Percentiles rank a stretch among this genome's conserved stretches.
Evolutionary conservation across 1,284 basidiomycete genomes (phyloP).

Genomic region (Sporisorium scitamineum): DNA sequence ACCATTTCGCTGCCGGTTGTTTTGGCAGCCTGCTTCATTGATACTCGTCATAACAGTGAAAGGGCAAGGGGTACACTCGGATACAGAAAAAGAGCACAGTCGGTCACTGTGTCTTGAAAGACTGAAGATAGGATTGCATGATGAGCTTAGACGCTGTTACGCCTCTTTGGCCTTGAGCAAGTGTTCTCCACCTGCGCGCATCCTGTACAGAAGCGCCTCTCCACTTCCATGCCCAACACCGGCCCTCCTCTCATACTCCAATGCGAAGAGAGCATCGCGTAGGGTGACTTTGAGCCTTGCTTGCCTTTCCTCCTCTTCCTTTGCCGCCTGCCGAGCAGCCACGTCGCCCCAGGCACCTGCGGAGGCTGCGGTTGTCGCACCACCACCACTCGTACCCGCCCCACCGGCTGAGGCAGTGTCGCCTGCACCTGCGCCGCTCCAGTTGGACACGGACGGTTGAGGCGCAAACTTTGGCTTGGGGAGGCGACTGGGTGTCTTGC

Average conservation of each 20-base stretch:
- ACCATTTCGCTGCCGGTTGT: no score
- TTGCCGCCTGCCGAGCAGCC: constrained; percentile 56
- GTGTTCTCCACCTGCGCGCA: constrained; percentile 27
- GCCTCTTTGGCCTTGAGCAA: constrained; percentile 21
- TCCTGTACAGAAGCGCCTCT: constrained; percentile 38
- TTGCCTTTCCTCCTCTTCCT: constrained; percentile 62
- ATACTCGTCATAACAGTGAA: no score
- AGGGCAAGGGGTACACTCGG: background rate
- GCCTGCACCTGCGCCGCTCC: constrained; percentile 25
- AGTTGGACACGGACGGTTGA: constrained; percentile 35
- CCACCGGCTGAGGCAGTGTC: background rate
- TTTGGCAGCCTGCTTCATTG: no score
- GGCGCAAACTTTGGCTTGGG: constrained; percentile 66
- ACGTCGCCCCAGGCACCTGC: constrained; percentile 67
- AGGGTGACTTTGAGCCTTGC: constrained; percentile 59
- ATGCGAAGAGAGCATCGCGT: constrained; percentile 63
- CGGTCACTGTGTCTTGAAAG: background rate
- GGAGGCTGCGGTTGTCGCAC: constrained; percentile 3
- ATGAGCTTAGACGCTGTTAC: constrained; percentile 1
- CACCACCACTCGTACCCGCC: background rate
- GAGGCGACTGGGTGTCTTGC: constrained; percentile 30
- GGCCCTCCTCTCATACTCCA: constrained; percentile 55
- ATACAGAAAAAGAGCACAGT: background rate
- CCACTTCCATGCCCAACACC: constrained; percentile 44
- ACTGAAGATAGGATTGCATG: background rate